Evolutionary conservation across 1,139 yeast genomes (phyloP), one percentile per base, ranked within the genome.

Genomic region (Blastobotrys aristatus): DNA sequence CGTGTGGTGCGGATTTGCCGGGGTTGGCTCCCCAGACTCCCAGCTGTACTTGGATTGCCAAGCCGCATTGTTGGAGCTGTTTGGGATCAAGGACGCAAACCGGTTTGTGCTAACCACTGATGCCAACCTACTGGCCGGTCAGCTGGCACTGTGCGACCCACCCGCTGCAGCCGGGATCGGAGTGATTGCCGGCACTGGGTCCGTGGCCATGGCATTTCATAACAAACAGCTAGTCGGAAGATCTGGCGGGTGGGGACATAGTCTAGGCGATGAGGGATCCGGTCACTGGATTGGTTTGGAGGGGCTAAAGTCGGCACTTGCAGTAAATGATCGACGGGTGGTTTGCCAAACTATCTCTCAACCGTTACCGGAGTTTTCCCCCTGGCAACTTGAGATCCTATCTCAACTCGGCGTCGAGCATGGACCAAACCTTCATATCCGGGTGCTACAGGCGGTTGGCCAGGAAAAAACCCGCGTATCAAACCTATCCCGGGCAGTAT

Each of bases 131-230:
- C 40, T 50, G 14, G 42, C 48, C 2, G 40, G 49, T 1, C 47
- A 47, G 27, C 44, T 50, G 24, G 6, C 45, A 7, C 13, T 39
- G 1, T 21, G 27, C 14, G 4, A n/a, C 3, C 40, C 40, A 10
- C 35, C 18, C 17, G 34, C 34, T 2, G 20, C 31, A 16, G 24
- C 33, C 7, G 50, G 49, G 11, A 21, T 50, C 2, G 50, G 48
- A 11, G 47, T 60, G 5, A 56, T 58, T 20, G 56, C 60, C 13
- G 63, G 63, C n/a, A 59, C 63, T 10, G 63, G 63, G 8, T 53
- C 59, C 13, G 50, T 59, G 8, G 59, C 56, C 4, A 51, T 59
- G 53, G 59, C 54, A 5, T 59, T 53, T 44, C 20, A 35, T 2
- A 16, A 6, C 11, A 50, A 44, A 21, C 37, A 43, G 22, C 13